Evolutionary conservation across 2,329 filamentous ascomycete genomes (phyloP), one percentile per base, ranked within the genome.

Genomic region (Claviceps lovelessii): DNA sequence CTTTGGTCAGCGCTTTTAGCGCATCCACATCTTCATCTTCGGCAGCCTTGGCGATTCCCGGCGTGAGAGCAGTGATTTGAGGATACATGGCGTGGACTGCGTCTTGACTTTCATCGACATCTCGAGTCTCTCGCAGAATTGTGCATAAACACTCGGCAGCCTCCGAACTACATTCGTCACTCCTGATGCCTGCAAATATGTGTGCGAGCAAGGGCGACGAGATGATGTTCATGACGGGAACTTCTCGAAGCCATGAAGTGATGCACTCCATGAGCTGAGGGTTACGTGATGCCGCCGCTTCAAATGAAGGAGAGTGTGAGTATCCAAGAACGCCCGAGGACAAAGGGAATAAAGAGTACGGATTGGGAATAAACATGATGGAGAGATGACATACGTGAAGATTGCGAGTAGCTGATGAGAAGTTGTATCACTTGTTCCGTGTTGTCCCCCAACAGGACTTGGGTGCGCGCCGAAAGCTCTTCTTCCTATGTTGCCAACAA

Each of bases 241-340:
- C 88, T 71, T 98, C 93, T 62, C 90, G 83, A 61, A 97, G 79
- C 93, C 93, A 98, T 3, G 93, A 96, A 37, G 90, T 94, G 62
- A 97, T 90, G 68, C 93, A 97, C 64, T 96, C 89, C 68, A 97
- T 83, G 50, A 98, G 78, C 64, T 90, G 86, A 2, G 91, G 90
- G 65, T 96, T 95, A 58, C 84, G 85, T 9, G 89, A 80, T 29
- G 91, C 90, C 50, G 81, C 74, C 52, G 79, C 89, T 90, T 63
- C 8, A 56, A 2, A 23, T 13, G 49, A 42, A 9, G 28, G 7
- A 37, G 33, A 37, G 8, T 29, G 51, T 48, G 2, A 53, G 51
- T 15, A 48, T 54, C 37, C 41, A 47, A 29, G 9, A 41, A 41
- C 9, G 28, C 45, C 23, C 19, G 3, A n/a, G 28, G 7, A 23